Evolutionary conservation across 495 filamentous ascomycete species (phyloP), one percentile per base, ranked within the genome.

Genomic region (Trichoderma orchidacearum): DNA sequence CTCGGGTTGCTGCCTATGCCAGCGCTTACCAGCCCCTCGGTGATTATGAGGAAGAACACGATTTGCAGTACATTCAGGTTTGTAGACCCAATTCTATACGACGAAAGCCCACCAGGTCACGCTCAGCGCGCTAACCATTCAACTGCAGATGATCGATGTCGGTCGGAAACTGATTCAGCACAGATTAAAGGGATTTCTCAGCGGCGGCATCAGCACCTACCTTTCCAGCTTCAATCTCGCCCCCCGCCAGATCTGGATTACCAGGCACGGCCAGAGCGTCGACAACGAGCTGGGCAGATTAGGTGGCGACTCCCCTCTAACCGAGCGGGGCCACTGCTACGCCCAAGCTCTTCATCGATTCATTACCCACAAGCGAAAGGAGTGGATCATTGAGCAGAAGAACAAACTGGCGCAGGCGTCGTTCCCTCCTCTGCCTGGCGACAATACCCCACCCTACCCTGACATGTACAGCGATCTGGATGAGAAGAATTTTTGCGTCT

Each of bases 161-260:
- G 93, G 93, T 34, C 83, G 91, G 35, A 97, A 98, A 69, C 76
- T 98, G 29, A 84, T 96, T 27, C 83, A 90, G 17, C 87, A 92
- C 62, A 89, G 92, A 60, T 85, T 95, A 58, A 82, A 84, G 57
- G 93, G 93, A 1, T 98, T 98, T 69, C 78, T 98, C 25, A 87
- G 88, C 45, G 86, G 85, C 27, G 89, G 94, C 56, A 89, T 92
- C 38, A 87, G 89, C 17, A 93, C 91, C 59, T 98, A 96, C 62
- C 76, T 97, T 2, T 82, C 92, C 6, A 96, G 95, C 56, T 98
- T 98, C 76, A 96, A 97, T 60, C 77, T 98, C 17, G 88, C 93
- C 0, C 90, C 93, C 0, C 78, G 93, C 29, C 91, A 95, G 66
- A 96, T 98, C 55, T 98, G 93, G 93, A 92, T 98, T 65, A 98